Conservation (phyloP, 768 basidiomycete genomes). For the Tubosaeta sp. region DNA sequence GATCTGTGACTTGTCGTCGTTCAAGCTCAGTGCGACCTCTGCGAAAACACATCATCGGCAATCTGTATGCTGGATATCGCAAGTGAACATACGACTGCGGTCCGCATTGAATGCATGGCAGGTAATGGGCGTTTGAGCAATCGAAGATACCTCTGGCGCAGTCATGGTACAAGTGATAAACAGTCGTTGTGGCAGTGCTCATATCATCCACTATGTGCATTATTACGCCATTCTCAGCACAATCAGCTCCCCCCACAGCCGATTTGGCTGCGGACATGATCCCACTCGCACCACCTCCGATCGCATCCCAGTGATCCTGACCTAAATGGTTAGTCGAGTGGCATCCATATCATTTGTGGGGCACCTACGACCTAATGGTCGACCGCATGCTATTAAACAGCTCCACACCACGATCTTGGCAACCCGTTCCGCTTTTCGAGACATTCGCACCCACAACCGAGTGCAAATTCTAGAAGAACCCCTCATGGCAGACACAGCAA, state of each 20-base stretch:
- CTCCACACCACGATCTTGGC: not conserved
- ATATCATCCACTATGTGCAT: not conserved
- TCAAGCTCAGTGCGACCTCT: constrained; percentile 92
- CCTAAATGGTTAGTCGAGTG: not conserved
- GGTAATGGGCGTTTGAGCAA: constrained; percentile 82
- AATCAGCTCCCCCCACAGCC: not conserved
- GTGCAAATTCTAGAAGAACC: not conserved
- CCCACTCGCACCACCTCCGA: not conserved
- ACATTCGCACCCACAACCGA: not conserved
- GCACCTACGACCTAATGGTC: not conserved
- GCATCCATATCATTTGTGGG: not conserved
- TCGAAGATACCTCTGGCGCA: constrained; percentile 68
- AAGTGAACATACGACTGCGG: constrained; percentile 62
- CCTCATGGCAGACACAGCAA: not conserved
- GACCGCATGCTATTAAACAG: too few species aligned
- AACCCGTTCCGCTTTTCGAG: not conserved
- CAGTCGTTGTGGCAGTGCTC: not conserved
- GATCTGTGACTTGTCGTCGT: constrained; percentile 85
- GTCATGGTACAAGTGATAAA: constrained; percentile 41
- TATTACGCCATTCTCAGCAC: not conserved
- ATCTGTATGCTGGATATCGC: not conserved
- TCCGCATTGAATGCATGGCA: constrained; percentile 90
- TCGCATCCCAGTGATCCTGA: not conserved
- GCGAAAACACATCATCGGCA: constrained; percentile 9
- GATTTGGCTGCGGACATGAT: not conserved